Conservation (phyloP, 148 eudicot species). For the Chenopodium formosanum region DNA sequence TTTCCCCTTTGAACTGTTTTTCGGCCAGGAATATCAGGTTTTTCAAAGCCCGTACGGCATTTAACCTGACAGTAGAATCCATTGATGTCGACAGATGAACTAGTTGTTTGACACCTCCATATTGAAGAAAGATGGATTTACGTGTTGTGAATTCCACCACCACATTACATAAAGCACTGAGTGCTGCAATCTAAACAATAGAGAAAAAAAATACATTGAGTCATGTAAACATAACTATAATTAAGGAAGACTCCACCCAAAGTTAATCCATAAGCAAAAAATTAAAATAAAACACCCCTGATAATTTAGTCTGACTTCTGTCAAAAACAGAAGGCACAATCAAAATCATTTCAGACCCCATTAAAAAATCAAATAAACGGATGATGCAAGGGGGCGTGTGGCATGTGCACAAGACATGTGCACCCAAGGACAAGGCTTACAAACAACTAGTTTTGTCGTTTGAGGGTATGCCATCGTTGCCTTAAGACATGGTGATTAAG, state of each 20-base stretch:
- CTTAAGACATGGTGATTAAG: no score
- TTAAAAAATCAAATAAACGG: background rate
- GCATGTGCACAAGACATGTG: no score
- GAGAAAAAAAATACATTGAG: conserved; percentile 6
- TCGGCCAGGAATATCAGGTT: conserved; percentile 74
- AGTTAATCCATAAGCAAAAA: background rate
- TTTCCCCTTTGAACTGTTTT: conserved; percentile 56
- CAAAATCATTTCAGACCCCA: background rate
- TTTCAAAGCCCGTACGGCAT: conserved; percentile 78
- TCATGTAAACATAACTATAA: no score
- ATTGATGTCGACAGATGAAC: conserved; percentile 83
- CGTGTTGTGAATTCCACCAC: conserved; percentile 71
- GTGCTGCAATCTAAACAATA: conserved; percentile 73
- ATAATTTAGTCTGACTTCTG: background rate
- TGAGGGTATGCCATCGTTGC: no score
- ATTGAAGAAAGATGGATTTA: conserved; percentile 59
- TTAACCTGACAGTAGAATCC: conserved; percentile 71
- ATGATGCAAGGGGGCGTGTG: no score
- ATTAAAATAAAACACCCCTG: background rate
- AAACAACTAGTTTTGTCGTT: no score
- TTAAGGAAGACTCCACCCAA: background rate
- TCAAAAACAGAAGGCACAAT: background rate
- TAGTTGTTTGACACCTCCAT: conserved; percentile 81
- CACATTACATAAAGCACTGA: conserved; percentile 73
- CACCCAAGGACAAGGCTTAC: no score